Evolutionary conservation across 192 early-diverging fungal genomes (phyloP).

Genomic region (Backusella psychrophila): DNA sequence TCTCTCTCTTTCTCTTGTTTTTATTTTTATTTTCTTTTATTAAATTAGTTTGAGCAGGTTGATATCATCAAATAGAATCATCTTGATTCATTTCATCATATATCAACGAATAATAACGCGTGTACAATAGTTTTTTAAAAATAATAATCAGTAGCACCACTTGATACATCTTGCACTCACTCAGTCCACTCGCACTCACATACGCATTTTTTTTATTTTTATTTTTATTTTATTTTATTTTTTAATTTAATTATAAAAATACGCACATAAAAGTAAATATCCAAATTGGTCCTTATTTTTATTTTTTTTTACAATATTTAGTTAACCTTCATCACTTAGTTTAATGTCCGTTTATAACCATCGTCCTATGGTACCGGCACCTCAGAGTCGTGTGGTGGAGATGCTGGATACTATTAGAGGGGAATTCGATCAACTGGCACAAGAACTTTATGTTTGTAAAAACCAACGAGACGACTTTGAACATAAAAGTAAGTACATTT

Average conservation of each 20-base stretch:
- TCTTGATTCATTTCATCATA: not conserved
- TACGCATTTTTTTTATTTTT: not conserved
- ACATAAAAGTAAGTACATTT: constrained; percentile 66
- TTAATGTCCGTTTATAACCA: constrained; percentile 63
- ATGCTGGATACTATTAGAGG: constrained; percentile 73
- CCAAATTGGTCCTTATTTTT: not conserved
- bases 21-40: not conserved
- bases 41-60: not conserved
- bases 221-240: too few relatives aligned
- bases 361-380: constrained; percentile 73
- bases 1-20: not conserved
- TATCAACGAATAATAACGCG: not conserved
- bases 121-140: not conserved
- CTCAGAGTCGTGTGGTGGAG: constrained; percentile 64
- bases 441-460: constrained; percentile 71
- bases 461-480: constrained; percentile 84
- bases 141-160: not conserved
- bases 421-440: constrained; percentile 75
- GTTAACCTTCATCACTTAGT: not conserved
- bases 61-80: not conserved
- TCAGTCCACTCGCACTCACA: not conserved
- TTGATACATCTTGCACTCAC: not conserved
- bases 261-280: constrained; percentile 3
- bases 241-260: too few relatives aligned
- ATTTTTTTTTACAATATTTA: not conserved